These are phyloP conservation scores for Clonostachys byssicola DNA, from an alignment of 2,329 filamentous ascomycete species.

Conservation along the genomic window DNA sequence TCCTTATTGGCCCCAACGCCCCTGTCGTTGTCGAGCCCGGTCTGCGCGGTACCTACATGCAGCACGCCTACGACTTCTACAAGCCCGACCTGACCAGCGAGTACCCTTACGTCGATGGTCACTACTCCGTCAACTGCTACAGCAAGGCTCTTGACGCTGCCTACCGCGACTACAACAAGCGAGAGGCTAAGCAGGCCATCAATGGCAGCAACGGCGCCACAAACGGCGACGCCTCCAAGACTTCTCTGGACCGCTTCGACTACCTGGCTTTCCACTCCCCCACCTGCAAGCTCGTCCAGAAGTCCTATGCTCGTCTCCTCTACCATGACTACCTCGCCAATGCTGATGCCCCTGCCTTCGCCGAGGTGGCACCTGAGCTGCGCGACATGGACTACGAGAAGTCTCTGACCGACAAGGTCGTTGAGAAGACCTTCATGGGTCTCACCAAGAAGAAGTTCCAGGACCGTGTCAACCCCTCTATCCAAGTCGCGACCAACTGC, in stretches of 20 bases:
- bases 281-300: constrained; percentile 82
- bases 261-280: constrained; percentile 81
- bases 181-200: constrained; percentile 56
- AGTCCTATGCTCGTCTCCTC: constrained; percentile 77
- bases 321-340: constrained; percentile 82
- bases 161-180: constrained; percentile 76
- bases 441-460: constrained; percentile 81
- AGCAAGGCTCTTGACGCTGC: constrained; percentile 74
- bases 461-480: constrained; percentile 69
- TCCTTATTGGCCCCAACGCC: constrained; percentile 75
- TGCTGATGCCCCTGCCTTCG: constrained; percentile 63
- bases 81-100: constrained; percentile 86
- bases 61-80: constrained; percentile 86
- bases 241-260: constrained; percentile 74
- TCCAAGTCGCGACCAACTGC: constrained; percentile 74
- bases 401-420: constrained; percentile 74
- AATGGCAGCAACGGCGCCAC: constrained; percentile 50
- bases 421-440: constrained; percentile 84
- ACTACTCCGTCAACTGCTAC: constrained; percentile 81
- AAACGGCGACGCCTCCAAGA: constrained; percentile 48
- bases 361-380: constrained; percentile 71
- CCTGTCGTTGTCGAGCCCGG: constrained; percentile 75
- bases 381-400: constrained; percentile 75
- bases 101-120: constrained; percentile 81
- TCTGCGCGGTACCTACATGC: constrained; percentile 75